Evolutionary conservation across 83 land plant species (phyloP).

Genomic region (Isoetes engelmannii): DNA sequence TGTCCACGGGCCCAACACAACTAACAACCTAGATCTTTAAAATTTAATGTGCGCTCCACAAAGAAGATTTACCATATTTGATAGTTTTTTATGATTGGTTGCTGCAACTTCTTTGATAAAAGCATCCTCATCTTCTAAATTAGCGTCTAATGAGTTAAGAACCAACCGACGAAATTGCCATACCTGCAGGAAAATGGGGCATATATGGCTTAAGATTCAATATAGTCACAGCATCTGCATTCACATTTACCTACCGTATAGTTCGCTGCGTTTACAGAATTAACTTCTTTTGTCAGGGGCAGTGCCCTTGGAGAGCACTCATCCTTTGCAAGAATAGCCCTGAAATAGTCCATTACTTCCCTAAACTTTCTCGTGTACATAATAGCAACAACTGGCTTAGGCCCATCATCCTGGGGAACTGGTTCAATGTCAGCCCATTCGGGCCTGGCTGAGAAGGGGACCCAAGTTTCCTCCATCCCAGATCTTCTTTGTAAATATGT

Average conservation of each 20-base stretch:
- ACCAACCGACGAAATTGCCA: constrained; percentile 95
- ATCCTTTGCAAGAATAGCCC: constrained; percentile 64
- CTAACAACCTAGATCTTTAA: no score
- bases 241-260: constrained; percentile 54
- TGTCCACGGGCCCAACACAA: no score
- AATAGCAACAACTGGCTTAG: constrained; percentile 82
- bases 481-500: no score
- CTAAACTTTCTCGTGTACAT: constrained; percentile 66
- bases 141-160: constrained; percentile 52
- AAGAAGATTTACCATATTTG: constrained; percentile 66
- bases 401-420: constrained; percentile 94
- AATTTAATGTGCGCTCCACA: no score
- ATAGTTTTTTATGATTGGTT: constrained; percentile 70
- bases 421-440: constrained; percentile 85
- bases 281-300: constrained; percentile 62
- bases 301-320: constrained; percentile 75
- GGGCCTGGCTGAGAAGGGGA: constrained; percentile 48
- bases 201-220: not conserved
- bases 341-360: constrained; percentile 87
- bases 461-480: constrained; percentile 23
- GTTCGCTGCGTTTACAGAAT: constrained; percentile 68
- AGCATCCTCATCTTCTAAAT: constrained; percentile 63
- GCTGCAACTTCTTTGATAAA: constrained; percentile 43
- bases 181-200: constrained; percentile 47
- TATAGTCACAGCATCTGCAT: not conserved